Evolutionary conservation across 1,284 basidiomycete species (phyloP), one percentile per base, ranked within the genome.

Genomic region (Naganishia sp.): DNA sequence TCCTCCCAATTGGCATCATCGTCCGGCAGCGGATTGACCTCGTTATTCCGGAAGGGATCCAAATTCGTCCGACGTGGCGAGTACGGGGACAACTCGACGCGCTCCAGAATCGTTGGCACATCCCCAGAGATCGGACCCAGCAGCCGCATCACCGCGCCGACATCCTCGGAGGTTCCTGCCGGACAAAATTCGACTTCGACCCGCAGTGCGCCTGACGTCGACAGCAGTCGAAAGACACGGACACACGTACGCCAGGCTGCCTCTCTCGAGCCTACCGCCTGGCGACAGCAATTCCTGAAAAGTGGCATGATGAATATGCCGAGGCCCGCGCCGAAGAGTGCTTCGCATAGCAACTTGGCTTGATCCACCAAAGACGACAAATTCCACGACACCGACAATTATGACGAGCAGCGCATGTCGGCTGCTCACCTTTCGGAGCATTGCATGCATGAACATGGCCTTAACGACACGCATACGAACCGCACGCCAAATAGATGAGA

Each of bases 91-190:
- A 61, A 36, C 33, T 61, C 48, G 28, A 28, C 28, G 42, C 59
- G 59, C 18, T 49, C 36, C 21, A 61, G 50, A 28, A 36, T 21
- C 6, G 25, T 44, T 2, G 28, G 31, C 74, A 71, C 67, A 68
- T 80, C 28, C 81, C 84, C 64, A 79, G 79, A 69, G 23, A 59
- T 45, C 65, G 65, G 46, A 46, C 45, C 16, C 68, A 69, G 66
- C 69, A 69, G 56, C 74, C 77, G 31, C 28, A 16, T 49, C 74
- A 31, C 45, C 9, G 31, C 18, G 21, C 31, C 57, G 25, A 25
- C n/a, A 16, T 21, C 57, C 31, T 28, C 15, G 25, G 33, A 33
- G 11, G 7, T 48, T 18, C 23, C 49, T 4, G 6, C 39, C n/a
- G 36, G 7, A 18, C 23, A n/a, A 31, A 39, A 43, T 18, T 6